Evolutionary conservation across 345 rosid species (phyloP), one percentile per base, ranked within the genome.

Genomic region (Xanthoceras sorbifolium): DNA sequence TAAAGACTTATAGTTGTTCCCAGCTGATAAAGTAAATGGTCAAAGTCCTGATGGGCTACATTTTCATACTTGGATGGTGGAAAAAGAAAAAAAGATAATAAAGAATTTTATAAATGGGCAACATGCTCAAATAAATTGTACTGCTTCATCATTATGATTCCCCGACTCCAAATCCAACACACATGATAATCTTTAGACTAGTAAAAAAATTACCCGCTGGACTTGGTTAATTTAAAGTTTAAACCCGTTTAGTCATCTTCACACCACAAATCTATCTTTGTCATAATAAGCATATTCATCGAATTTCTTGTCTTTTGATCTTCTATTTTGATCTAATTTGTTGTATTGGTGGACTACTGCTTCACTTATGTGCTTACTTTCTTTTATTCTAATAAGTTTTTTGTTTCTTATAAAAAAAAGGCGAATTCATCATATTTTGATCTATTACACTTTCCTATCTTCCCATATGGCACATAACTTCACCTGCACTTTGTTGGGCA

Each of bases 1-100:
- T 32, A n/a, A 71, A 77, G 66, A 44, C 34, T 64, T 6, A 23
- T 34, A 80, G 77, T 77, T 81, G 79, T 42, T 79, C 25, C 71
- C 28, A 38, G 44, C 26, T 15, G 9, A 44, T 67, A 76, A 66
- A 48, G 73, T 67, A 44, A 55, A 80, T 3, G 22, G 42, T 38
- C 69, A 48, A n/a, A 26, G 65, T 42, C 31, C 34, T 15, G 4
- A 65, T 6, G 38, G 69, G 40, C 59, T 15, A 46, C 46, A 28
- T 38, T 78, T 40, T 23, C 57, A 22, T 22, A 12, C 11, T 29
- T 18, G 34, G 28, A 48, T 5, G 20, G 71, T 32, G 38, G 23
- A 50, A 63, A 20, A 9, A n/a, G n/a, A n/a, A 15, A 23, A n/a
- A 34, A 0, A 7, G 61, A 52, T 54, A 31, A 5, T 5, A 26